Evolutionary conservation across 768 basidiomycete species (phyloP).

Genomic region (Daedaleopsis sinensis): DNA sequence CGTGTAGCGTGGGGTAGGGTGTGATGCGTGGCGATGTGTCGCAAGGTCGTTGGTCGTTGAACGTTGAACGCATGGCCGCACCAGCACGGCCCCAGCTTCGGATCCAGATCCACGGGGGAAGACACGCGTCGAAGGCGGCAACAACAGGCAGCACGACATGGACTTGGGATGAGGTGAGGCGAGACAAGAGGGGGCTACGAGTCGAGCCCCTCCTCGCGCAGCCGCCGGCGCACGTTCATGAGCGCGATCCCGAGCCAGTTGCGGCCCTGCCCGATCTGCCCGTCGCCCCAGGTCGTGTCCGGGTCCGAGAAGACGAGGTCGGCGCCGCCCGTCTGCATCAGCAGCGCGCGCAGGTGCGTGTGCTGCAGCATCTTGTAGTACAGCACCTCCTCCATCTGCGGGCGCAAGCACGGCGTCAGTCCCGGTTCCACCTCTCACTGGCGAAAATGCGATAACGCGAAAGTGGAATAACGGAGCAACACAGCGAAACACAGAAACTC

Average conservation of each 20-base stretch:
- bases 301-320: slow-evolving; percentile 36
- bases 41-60: too few relatives aligned
- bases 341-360: slow-evolving; percentile 51
- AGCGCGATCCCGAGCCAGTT: slow-evolving; percentile 71
- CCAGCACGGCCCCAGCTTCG: too few relatives aligned
- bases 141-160: too few relatives aligned
- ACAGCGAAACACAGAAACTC: slow-evolving; percentile 28
- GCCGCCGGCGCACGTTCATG: slow-evolving; percentile 52
- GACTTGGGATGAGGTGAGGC: too few relatives aligned
- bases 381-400: slow-evolving; percentile 70
- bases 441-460: neutral
- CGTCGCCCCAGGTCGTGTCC: slow-evolving; percentile 74
- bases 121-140: too few relatives aligned
- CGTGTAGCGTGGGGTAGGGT: too few relatives aligned
- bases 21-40: too few relatives aligned
- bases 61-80: too few relatives aligned
- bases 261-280: slow-evolving; percentile 47
- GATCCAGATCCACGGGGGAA: too few relatives aligned
- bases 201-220: slow-evolving; percentile 30
- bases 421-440: neutral
- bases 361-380: slow-evolving; percentile 75
- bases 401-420: neutral
- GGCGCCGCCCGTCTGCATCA: slow-evolving; percentile 55
- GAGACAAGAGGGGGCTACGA: neutral
- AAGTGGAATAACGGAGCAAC: neutral